These are phyloP conservation scores for Cyberlindnera galapagoensis DNA, from an alignment of 805 yeast species.

Conservation along the genomic window DNA sequence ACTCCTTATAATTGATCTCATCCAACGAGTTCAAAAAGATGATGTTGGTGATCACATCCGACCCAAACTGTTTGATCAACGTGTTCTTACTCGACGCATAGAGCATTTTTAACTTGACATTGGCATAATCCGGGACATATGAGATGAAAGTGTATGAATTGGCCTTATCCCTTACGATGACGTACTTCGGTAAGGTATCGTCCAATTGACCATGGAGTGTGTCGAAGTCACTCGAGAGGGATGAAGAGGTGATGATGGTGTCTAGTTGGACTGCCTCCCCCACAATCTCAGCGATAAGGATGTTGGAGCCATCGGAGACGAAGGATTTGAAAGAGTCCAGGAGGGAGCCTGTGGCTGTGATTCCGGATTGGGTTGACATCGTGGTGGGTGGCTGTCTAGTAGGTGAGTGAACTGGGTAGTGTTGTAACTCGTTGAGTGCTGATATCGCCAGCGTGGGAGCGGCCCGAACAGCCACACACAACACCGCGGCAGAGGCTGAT, in stretches of 20 bases:
- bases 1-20: slow-evolving; percentile 39
- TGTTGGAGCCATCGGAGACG: slow-evolving; percentile 27
- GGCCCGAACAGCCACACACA: too few relatives aligned
- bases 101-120: slow-evolving; percentile 81
- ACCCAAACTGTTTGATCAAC: slow-evolving; percentile 68
- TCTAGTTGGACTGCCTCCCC: slow-evolving; percentile 31
- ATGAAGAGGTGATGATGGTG: slow-evolving; percentile 25
- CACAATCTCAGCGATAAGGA: slow-evolving; percentile 32
- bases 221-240: slow-evolving; percentile 30
- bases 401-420: too few relatives aligned
- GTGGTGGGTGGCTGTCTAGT: too few relatives aligned
- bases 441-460: too few relatives aligned
- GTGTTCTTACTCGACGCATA: slow-evolving; percentile 88
- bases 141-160: slow-evolving; percentile 51
- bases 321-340: slow-evolving; percentile 38
- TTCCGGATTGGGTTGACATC: slow-evolving; percentile 69
- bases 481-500: too few relatives aligned
- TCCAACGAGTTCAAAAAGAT: slow-evolving; percentile 27
- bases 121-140: slow-evolving; percentile 81
- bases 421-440: too few relatives aligned
- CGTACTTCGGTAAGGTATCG: slow-evolving; percentile 41
- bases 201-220: slow-evolving; percentile 26
- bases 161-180: slow-evolving; percentile 33
- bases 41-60: slow-evolving; percentile 30
- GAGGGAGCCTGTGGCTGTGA: slow-evolving; percentile 38